Evolutionary conservation across 1,139 yeast genomes (phyloP).

Genomic region (Kodamaea suecica): DNA sequence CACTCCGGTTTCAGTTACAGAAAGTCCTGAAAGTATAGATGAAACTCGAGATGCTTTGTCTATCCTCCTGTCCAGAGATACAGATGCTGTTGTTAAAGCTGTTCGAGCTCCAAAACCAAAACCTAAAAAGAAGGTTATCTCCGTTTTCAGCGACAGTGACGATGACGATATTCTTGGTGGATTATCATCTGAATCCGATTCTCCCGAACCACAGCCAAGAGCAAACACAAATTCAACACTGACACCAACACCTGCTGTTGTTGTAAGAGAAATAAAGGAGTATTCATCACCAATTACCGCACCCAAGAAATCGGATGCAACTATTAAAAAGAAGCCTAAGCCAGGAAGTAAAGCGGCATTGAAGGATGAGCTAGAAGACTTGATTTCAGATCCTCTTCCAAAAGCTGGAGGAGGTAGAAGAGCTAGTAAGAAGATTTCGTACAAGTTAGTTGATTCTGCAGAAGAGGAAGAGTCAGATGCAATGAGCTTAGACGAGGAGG

Average conservation of each 20-base stretch:
- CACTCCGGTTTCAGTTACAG: background rate
- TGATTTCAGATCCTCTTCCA: slow-evolving; percentile 13
- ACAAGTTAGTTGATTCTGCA: slow-evolving; percentile 13
- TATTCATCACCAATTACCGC: too few species aligned
- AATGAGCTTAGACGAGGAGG: slow-evolving; percentile 9
- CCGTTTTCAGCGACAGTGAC: slow-evolving; percentile 34
- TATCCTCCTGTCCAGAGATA: background rate
- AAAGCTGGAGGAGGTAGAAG: slow-evolving; percentile 10
- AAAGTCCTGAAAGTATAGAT: slow-evolving; percentile 6
- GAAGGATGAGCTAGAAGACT: slow-evolving; percentile 24
- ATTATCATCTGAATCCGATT: slow-evolving; percentile 2
- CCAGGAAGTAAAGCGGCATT: slow-evolving; percentile 12
- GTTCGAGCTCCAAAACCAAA: slow-evolving; percentile 10
- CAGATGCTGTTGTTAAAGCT: background rate
- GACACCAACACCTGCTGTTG: background rate
- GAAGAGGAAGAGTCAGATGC: slow-evolving; percentile 10
- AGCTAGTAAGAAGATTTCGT: slow-evolving; percentile 11
- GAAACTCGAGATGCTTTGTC: background rate
- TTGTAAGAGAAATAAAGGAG: background rate
- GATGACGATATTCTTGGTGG: slow-evolving; percentile 28
- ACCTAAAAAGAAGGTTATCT: slow-evolving; percentile 11
- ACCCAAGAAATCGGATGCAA: too few species aligned
- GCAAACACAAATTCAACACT: slow-evolving; percentile 3
- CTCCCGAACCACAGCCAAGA: slow-evolving; percentile 3
- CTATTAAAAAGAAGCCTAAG: slow-evolving; percentile 8